A percentile compares a stretch with the other conserved stretches of the same genome.
These are phyloP conservation scores for Pyracantha coccinea DNA, from an alignment of 331 rosid genomes.

Conservation along the genomic window DNA sequence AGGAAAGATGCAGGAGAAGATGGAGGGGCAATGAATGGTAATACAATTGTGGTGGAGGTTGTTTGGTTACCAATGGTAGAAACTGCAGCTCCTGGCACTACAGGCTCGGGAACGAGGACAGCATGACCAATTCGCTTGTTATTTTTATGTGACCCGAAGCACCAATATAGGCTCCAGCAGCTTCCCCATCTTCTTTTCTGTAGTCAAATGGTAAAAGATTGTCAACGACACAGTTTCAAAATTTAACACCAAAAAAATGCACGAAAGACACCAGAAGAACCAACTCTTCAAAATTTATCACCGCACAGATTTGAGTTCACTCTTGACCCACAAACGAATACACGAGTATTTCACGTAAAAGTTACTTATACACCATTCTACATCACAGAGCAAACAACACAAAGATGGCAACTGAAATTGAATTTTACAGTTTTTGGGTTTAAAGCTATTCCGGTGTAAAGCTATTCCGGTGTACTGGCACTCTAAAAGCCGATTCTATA, in stretches of 20 bases:
- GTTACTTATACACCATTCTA: neutral
- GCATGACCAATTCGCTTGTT: conserved; percentile 93
- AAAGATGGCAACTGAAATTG: neutral
- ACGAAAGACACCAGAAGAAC: neutral
- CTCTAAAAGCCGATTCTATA: neutral
- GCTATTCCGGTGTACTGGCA: neutral
- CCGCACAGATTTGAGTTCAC: neutral
- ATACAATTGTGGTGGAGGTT: conserved; percentile 48
- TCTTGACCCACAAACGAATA: neutral
- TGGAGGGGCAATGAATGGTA: conserved; percentile 94
- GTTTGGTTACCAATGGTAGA: conserved; percentile 38
- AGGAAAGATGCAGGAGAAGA: conserved; percentile 96
- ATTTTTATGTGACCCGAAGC: conserved; percentile 77
- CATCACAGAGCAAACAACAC: neutral
- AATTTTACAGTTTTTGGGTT: neutral
- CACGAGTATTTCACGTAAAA: too few relatives aligned
- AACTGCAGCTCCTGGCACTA: conserved; percentile 38
- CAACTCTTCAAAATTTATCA: neutral
- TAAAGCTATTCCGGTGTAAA: neutral
- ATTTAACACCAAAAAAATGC: neutral
- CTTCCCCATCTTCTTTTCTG: conserved; percentile 98
- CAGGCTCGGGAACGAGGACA: conserved; percentile 86
- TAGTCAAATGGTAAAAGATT: conserved; percentile 18
- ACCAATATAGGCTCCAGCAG: conserved; percentile 76
- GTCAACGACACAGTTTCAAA: conserved; percentile 9